Percentiles rank a stretch among this genome's conserved stretches.
Conservation (phyloP, 2,329 filamentous ascomycete genomes). For the Colletotrichum sp. region DNA sequence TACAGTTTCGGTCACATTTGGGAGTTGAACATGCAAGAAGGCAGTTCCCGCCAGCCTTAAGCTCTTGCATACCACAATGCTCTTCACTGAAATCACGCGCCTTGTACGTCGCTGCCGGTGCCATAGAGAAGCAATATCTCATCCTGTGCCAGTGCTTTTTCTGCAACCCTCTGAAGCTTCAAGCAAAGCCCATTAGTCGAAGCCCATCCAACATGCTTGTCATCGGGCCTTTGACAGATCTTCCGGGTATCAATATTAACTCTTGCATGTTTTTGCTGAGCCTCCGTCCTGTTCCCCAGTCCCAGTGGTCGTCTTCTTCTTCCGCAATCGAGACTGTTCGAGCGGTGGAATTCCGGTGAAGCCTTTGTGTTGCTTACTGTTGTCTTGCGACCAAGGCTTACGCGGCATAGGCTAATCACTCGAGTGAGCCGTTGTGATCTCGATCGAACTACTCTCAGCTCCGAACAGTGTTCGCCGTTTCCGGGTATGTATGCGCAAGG, state of each 20-base stretch:
- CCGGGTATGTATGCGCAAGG: neutral
- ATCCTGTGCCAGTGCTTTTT: neutral
- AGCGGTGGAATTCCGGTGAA: neutral
- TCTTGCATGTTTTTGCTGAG: neutral
- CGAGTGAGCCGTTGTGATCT: neutral
- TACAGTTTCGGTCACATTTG: neutral
- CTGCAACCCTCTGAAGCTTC: neutral
- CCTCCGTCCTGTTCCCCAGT: neutral
- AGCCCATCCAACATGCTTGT: neutral
- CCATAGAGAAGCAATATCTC: neutral
- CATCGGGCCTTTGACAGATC: neutral
- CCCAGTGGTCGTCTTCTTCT: neutral
- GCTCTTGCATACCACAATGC: neutral
- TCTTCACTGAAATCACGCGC: rapidly evolving
- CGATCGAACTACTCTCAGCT: neutral
- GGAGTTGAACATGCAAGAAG: neutral
- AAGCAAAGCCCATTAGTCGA: neutral
- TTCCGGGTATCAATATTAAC: neutral
- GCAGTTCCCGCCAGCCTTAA: neutral
- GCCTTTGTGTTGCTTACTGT: neutral
- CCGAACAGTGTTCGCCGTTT: neutral
- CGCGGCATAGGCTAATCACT: neutral
- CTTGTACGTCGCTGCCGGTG: neutral
- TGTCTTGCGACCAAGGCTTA: neutral
- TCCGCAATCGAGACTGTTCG: neutral